Conservation (phyloP, 371 early-diverging fungal species). For the Chytridium lagenaria region DNA sequence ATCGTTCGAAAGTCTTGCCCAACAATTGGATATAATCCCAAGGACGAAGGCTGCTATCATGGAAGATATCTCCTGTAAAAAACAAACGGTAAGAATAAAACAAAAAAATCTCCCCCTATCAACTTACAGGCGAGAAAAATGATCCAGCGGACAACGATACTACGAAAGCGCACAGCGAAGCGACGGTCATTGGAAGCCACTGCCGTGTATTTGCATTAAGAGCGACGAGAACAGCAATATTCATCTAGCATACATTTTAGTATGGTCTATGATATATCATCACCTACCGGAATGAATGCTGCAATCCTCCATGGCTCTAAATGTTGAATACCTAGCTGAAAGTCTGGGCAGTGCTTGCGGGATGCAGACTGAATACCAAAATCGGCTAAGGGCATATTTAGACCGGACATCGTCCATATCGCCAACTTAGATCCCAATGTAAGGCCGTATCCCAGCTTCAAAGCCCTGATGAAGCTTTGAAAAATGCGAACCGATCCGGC, state of each 20-base stretch:
- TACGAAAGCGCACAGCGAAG: constrained; percentile 20
- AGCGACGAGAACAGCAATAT: constrained; percentile 4
- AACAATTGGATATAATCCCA: constrained; percentile 23
- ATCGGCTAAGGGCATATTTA: background rate
- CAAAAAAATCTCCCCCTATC: too few species aligned
- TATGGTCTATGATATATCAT: background rate
- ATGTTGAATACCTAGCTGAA: background rate
- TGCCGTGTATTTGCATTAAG: constrained; percentile 14
- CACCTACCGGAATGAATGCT: background rate
- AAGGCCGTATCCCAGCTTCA: constrained; percentile 33
- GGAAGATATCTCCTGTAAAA: constrained; percentile 20
- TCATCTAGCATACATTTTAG: constrained; percentile 6
- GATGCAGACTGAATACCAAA: constrained; percentile 11
- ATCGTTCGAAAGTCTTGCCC: constrained; percentile 19
- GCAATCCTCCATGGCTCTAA: background rate
- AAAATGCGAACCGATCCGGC: constrained; percentile 35
- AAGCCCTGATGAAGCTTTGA: constrained; percentile 24
- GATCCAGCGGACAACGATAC: background rate
- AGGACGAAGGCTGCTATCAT: constrained; percentile 30
- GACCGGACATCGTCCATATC: constrained; percentile 10
- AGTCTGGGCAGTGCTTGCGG: background rate
- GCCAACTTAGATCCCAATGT: constrained; percentile 25
- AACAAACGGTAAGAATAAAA: too few species aligned
- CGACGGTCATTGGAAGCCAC: constrained; percentile 19
- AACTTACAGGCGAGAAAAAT: constrained; percentile 6